A percentile compares a stretch with the other conserved stretches of the same genome.
Conservation (phyloP, 805 yeast species). For the Saccharomycopsis malanga region DNA sequence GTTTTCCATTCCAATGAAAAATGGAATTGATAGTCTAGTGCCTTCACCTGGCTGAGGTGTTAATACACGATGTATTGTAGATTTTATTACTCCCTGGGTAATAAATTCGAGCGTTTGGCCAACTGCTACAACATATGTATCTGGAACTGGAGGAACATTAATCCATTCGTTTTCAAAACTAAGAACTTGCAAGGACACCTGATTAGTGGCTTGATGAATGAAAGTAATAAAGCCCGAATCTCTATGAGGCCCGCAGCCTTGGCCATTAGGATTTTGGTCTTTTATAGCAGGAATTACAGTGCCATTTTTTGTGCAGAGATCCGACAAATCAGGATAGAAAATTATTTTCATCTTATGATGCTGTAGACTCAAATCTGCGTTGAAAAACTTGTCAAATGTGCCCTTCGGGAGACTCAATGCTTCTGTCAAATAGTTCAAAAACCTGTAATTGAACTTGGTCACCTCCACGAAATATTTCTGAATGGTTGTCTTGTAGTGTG, state of each 20-base stretch:
- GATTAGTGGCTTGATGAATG: constrained; percentile 50
- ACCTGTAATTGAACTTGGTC: constrained; percentile 35
- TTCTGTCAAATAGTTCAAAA: constrained; percentile 46
- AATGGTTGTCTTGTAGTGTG: constrained; percentile 38
- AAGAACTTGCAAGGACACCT: constrained; percentile 48
- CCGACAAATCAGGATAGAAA: constrained; percentile 44
- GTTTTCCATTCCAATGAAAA: constrained; percentile 21
- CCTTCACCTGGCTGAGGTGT: constrained; percentile 34
- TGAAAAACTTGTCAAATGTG: constrained; percentile 42
- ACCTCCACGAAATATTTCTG: constrained; percentile 39
- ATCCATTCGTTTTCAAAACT: constrained; percentile 52
- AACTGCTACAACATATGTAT: constrained; percentile 47
- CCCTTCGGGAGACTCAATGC: constrained; percentile 42
- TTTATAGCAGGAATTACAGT: neutral
- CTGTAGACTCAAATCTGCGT: constrained; percentile 37
- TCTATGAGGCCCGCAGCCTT: constrained; percentile 61
- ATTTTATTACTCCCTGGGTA: constrained; percentile 50
- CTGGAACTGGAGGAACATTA: constrained; percentile 42
- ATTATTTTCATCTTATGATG: constrained; percentile 48
- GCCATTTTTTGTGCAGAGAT: neutral
- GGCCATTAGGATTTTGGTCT: constrained; percentile 24
- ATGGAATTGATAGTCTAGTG: constrained; percentile 25
- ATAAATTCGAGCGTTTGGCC: constrained; percentile 59
- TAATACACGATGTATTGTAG: constrained; percentile 50
- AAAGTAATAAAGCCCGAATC: constrained; percentile 58